Conservation (phyloP, 495 filamentous ascomycete species). For the Trypethelium eluteriae region DNA sequence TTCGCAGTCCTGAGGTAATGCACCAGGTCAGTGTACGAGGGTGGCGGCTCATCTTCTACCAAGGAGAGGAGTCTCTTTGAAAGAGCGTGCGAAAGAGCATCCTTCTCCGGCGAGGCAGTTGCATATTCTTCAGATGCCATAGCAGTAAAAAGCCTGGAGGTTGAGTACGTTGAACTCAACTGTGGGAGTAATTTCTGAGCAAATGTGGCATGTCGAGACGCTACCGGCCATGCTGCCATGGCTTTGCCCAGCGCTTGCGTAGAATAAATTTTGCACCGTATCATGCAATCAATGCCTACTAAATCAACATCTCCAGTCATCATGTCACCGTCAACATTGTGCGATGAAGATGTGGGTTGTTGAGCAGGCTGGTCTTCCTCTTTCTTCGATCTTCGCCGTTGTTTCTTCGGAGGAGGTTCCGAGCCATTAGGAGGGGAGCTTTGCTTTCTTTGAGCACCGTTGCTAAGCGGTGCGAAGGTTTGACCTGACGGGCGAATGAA, state of each 20-base stretch:
- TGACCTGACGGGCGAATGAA: conserved; percentile 94
- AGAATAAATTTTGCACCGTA: conserved; percentile 80
- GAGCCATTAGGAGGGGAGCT: conserved; percentile 50
- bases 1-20: conserved; percentile 81
- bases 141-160: conserved; percentile 73
- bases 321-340: conserved; percentile 97
- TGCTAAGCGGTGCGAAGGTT: conserved; percentile 51
- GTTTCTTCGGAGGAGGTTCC: conserved; percentile 57
- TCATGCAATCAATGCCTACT: conserved; percentile 77
- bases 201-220: conserved; percentile 42
- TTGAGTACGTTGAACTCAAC: conserved; percentile 64
- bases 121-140: conserved; percentile 89
- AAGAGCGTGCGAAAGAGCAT: conserved; percentile 39
- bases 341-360: conserved; percentile 47
- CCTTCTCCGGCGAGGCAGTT: conserved; percentile 39
- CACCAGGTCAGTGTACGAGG: conserved; percentile 78
- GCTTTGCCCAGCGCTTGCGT: conserved; percentile 73
- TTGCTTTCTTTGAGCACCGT: conserved; percentile 40
- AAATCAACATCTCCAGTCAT: conserved; percentile 93
- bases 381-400: conserved; percentile 75
- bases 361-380: conserved; percentile 44
- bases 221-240: conserved; percentile 54
- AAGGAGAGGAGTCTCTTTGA: conserved; percentile 54
- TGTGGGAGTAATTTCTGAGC: conserved; percentile 52
- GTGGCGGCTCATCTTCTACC: conserved; percentile 70